A percentile compares a stretch with the other conserved stretches of the same genome.
phyloP scores from a whole-genome alignment of 73 alveolate species.

The Paramecium pentaurelia region DNA sequence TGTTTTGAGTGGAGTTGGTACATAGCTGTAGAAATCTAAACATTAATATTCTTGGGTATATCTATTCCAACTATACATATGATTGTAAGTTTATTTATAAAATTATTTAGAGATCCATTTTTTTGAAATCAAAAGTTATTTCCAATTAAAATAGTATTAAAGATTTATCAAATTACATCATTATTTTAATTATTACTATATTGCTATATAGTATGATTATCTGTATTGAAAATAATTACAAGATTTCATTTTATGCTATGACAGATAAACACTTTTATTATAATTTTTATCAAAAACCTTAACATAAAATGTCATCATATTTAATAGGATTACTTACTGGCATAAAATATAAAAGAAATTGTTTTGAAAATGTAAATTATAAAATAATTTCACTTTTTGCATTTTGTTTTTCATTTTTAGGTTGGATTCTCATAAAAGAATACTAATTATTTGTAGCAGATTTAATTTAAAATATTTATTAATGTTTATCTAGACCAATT shows the following conservation, averaged over 20 bases:
- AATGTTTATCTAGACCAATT: not conserved
- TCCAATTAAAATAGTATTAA: not conserved
- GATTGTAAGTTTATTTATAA: not conserved
- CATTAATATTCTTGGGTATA: not conserved
- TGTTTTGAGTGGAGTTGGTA: slow-evolving; percentile 30
- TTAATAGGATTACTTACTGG: not conserved
- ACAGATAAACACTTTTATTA: not conserved
- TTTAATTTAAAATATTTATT: not conserved
- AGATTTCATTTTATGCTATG: not conserved
- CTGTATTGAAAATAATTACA: not conserved
- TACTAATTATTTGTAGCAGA: not conserved
- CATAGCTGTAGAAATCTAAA: not conserved
- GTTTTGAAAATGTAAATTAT: not conserved
- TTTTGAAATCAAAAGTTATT: not conserved
- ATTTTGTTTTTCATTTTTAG: not conserved
- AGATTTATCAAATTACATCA: not conserved
- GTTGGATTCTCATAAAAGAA: not conserved
- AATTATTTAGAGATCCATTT: not conserved
- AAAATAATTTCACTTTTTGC: not conserved
- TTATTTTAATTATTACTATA: not conserved
- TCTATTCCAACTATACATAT: not conserved
- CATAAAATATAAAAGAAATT: not conserved
- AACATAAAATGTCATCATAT: not conserved
- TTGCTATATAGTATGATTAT: not conserved
- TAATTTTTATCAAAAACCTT: not conserved